Base-by-base conservation (phyloP, 805 yeast genomes). In the Starmerella lactis-condensi region DNA sequence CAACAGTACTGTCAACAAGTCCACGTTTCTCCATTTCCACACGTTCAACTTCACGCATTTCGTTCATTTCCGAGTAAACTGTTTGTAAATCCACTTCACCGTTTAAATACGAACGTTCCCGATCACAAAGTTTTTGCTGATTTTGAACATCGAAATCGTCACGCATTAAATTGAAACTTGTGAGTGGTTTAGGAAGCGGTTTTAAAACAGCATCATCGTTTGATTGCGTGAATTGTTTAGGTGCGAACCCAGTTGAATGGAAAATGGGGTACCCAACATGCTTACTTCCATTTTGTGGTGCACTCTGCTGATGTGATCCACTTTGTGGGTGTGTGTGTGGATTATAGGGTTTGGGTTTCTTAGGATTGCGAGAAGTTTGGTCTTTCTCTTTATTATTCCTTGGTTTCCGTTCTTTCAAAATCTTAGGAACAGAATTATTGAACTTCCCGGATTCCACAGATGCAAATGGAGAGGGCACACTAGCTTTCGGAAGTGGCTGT, bases 1-100 rank as follows among this genome's bases (percentile, higher is more conserved):
- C 69, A 40, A 81, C 82, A 41, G 79, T 93, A 27, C 72, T 74
- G 51, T 89, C 98, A 3, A 89, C 94, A 4, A 81, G 56, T 1
- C 91, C 91, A 35, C 69, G 55, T 1, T 58, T 53, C 46, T 82
- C 93, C 93, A 83, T 82, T 33, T 68, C 62, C 26, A 55, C 54
- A 35, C 96, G 60, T 53, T 83, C 96, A 5, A 48, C 51, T 12
- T 74, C 82, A 34, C 93, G 62, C 69, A 77, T 62, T 31, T 57
- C 63, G 44, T 73, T 83, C 34, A 79, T 65, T 28, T 33, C 28
- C 42, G 78, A 92, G 51, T 75, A 81, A 6, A 81, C 52, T 2
- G 75, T 66, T 36, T 78, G 81, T 12, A 67, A 56, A 47, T 81
- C 91, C 3, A 22, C 18, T 20, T n/a, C 60, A 57, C 1, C 67